These are phyloP conservation scores for Oidium heveae DNA, from an alignment of 2,329 filamentous ascomycete genomes.

Conservation along the genomic window DNA sequence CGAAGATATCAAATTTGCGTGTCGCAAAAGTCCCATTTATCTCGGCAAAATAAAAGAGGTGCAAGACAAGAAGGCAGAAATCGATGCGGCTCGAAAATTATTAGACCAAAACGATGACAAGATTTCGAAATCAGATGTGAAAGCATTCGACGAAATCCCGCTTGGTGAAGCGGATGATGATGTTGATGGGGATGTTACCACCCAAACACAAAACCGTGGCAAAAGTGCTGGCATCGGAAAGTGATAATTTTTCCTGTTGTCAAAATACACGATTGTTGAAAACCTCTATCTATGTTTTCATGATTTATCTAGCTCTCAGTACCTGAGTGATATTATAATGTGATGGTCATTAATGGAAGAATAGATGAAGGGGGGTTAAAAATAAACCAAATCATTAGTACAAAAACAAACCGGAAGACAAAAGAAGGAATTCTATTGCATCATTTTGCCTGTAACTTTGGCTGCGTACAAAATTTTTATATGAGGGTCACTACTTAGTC, in stretches of 20 bases:
- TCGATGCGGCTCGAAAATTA: slow-evolving; percentile 60
- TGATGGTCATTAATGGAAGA: too few species aligned
- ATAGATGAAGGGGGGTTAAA: too few species aligned
- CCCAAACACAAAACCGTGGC: slow-evolving; percentile 2
- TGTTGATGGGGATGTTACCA: slow-evolving; percentile 15
- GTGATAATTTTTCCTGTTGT: neutral
- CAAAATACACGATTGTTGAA: too few species aligned
- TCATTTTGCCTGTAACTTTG: too few species aligned
- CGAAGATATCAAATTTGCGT: slow-evolving; percentile 88
- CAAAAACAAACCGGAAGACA: too few species aligned
- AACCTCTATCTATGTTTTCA: too few species aligned
- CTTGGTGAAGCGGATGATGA: slow-evolving; percentile 28
- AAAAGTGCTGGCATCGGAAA: slow-evolving; percentile 5
- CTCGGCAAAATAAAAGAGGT: slow-evolving; percentile 77
- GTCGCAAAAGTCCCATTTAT: slow-evolving; percentile 63
- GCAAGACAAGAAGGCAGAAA: slow-evolving; percentile 63
- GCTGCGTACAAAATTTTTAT: too few species aligned
- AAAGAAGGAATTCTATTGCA: too few species aligned
- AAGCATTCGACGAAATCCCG: slow-evolving; percentile 22
- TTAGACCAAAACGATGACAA: slow-evolving; percentile 43
- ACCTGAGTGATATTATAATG: too few species aligned
- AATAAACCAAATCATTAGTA: too few species aligned
- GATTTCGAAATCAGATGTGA: slow-evolving; percentile 26
- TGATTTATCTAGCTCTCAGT: too few species aligned
- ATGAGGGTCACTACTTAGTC: too few species aligned